Base-by-base conservation (phyloP, 1,284 basidiomycete genomes). In the Marasmius fiardii region DNA sequence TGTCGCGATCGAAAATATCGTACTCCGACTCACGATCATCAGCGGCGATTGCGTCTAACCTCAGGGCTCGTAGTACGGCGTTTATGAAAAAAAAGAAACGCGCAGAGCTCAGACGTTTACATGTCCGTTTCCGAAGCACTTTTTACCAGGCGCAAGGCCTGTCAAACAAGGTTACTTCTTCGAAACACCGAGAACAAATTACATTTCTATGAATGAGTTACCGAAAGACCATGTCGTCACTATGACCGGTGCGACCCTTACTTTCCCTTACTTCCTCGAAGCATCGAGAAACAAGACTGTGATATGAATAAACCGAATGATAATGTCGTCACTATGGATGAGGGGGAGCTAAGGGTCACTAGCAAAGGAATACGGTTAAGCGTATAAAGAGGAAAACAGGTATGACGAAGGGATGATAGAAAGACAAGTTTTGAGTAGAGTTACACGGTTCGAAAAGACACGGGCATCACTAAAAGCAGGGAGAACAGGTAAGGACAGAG, bases 401-500 rank as follows among this genome's bases (percentile, higher is more conserved):
- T 21, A 41, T 14, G 39, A 41, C 44, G 45, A 37, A 39, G 12
- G n/a, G 50, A 53, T 52, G 57, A 59, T 60, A 57, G 60, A 53
- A 63, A 43, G 51, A 51, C 58, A 57, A 57, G 43, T 43, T 56
- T 55, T 49, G 55, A 60, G 66, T 71, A 71, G 63, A 69, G 70
- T 67, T 73, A 73, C 72, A 73, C 58, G 64, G 60, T 63, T 66
- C 61, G 54, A 51, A 49, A 61, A 45, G n/a, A n/a, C n/a, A n/a
- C n/a, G n/a, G n/a, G n/a, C n/a, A n/a, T n/a, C n/a, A n/a, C n/a
- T n/a, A n/a, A 43, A 56, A 53, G 48, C 24, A 53, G 50, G 34
- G 49, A 33, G 52, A 62, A 58, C 53, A 57, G 43, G 56, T 28
- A 57, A 50, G 43, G 43, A 26, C 23, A 26, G 26, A 6, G 39